Conservation (phyloP, 768 basidiomycete genomes). For the Xerocomus potaroensis region DNA sequence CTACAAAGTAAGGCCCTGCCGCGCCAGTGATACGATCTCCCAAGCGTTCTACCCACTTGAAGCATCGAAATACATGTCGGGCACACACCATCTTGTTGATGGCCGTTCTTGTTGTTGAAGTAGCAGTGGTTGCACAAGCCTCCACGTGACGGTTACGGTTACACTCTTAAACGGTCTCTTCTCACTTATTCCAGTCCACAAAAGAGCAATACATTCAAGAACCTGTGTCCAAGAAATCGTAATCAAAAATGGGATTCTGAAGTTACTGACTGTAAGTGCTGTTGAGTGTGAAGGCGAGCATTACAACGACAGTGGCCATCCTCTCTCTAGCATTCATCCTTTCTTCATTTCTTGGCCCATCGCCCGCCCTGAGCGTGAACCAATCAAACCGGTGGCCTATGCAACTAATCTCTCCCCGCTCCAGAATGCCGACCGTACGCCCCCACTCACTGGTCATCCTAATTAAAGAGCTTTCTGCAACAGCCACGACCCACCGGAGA, state of each 20-base stretch:
- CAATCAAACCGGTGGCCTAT: slow-evolving; percentile 51
- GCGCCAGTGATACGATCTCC: slow-evolving; percentile 84
- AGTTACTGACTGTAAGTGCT: no score
- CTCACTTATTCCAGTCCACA: no score
- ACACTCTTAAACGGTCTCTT: no score
- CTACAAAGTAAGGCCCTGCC: slow-evolving; percentile 88
- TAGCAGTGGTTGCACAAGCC: no score
- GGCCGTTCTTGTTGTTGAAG: not conserved
- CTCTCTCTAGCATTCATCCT: slow-evolving; percentile 37
- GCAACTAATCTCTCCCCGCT: slow-evolving; percentile 36
- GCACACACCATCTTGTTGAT: slow-evolving; percentile 23
- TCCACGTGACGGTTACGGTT: no score
- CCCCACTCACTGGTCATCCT: slow-evolving; percentile 50
- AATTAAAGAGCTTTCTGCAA: slow-evolving; percentile 48
- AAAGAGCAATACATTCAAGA: no score
- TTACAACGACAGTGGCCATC: slow-evolving; percentile 15
- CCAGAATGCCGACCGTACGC: slow-evolving; percentile 41
- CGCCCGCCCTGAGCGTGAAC: slow-evolving; percentile 42
- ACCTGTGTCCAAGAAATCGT: no score
- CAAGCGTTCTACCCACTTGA: slow-evolving; percentile 61
- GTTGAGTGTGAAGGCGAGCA: slow-evolving; percentile 4
- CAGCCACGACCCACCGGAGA: slow-evolving; percentile 37
- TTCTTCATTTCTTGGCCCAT: slow-evolving; percentile 43
- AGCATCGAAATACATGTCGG: slow-evolving; percentile 47
- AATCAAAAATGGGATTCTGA: no score